phyloP scores from a whole-genome alignment of 768 basidiomycete genomes.

The Rhizopogon vulgaris region DNA sequence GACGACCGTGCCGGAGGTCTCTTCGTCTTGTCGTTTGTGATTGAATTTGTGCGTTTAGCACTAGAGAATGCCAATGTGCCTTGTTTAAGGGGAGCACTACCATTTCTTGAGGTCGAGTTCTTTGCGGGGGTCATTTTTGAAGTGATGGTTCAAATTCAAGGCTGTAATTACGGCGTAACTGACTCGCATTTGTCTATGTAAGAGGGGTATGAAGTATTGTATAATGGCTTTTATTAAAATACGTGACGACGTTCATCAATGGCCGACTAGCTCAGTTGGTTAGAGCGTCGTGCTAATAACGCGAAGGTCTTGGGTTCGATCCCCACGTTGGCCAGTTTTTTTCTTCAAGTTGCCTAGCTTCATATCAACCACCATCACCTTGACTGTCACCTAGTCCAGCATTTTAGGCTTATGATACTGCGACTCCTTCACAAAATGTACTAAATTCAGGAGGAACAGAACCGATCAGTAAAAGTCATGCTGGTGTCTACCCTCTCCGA shows the following conservation, averaged over 20 bases:
- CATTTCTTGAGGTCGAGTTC: not conserved
- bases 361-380: no score
- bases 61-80: slow-evolving; percentile 39
- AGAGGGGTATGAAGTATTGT: not conserved
- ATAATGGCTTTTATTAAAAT: no score
- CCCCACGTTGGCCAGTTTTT: slow-evolving; percentile 53
- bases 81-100: slow-evolving; percentile 32
- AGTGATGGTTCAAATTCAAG: not conserved
- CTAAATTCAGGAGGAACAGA: no score
- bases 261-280: slow-evolving; percentile 46
- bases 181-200: no score
- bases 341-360: slow-evolving; percentile 4
- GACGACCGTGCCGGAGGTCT: not conserved
- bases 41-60: slow-evolving; percentile 38
- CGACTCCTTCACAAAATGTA: no score
- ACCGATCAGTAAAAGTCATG: no score
- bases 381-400: no score
- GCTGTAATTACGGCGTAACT: no score
- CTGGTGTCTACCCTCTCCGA: no score
- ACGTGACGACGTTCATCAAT: accelerated
- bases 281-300: slow-evolving; percentile 51
- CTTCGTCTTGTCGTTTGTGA: slow-evolving; percentile 11
- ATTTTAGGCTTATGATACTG: no score
- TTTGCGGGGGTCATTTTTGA: not conserved
- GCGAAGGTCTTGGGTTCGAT: slow-evolving; percentile 69